Evolutionary conservation across 768 basidiomycete species (phyloP).

Genomic region (Panellus pusillus): DNA sequence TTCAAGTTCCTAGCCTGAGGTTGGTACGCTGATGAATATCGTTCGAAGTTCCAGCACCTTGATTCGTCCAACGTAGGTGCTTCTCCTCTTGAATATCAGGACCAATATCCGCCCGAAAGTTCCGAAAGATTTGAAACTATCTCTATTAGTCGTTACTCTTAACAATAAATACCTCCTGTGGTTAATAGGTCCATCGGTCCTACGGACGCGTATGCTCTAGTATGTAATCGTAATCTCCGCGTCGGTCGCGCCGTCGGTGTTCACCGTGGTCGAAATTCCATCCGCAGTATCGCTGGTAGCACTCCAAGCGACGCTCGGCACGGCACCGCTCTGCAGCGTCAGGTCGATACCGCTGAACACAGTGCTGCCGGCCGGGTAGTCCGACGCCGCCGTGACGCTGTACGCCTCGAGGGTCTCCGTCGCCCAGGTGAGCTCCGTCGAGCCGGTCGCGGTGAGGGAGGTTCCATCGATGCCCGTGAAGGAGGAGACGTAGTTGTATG

Average conservation of each 20-base stretch:
- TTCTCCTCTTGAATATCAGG: too few species aligned
- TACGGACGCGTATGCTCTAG: background rate
- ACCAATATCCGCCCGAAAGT: too few species aligned
- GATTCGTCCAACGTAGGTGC: too few species aligned
- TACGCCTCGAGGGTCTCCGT: constrained; percentile 7
- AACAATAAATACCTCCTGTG: too few species aligned
- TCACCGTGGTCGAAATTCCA: background rate
- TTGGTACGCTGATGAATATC: too few species aligned
- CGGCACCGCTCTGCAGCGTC: background rate
- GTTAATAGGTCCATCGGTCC: too few species aligned
- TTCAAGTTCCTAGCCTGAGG: too few species aligned
- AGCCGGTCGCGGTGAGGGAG: background rate
- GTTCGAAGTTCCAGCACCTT: too few species aligned
- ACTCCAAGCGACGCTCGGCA: background rate
- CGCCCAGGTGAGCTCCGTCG: constrained; percentile 1
- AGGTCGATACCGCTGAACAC: constrained; percentile 8
- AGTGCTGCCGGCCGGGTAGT: constrained; percentile 8
- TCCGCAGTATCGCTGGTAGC: background rate
- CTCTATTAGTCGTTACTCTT: too few species aligned
- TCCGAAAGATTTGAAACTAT: too few species aligned
- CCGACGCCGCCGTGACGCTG: background rate
- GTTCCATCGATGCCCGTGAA: constrained; percentile 6
- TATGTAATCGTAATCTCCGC: constrained; percentile 8
- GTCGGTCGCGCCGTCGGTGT: constrained; percentile 1
- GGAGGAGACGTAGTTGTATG: background rate